A percentile compares a stretch with the other conserved stretches of the same genome.
Evolutionary conservation across 75 land plant species (phyloP).

Genomic region (Chamaecyparis obtusa): DNA sequence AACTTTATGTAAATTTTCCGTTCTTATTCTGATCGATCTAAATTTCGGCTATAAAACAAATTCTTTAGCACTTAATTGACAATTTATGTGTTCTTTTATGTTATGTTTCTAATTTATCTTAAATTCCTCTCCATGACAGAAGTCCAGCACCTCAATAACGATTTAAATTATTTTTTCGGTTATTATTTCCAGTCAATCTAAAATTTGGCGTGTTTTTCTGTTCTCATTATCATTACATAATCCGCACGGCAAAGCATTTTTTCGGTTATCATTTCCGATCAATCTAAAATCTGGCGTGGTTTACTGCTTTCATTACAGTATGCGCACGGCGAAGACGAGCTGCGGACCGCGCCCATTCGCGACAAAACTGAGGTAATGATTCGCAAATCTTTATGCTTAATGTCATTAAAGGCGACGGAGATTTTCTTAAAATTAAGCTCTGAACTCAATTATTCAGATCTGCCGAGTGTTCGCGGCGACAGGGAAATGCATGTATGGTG

Average conservation of each 20-base stretch:
- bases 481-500: too few species aligned
- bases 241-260: slow-evolving; percentile 25
- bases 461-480: too few species aligned
- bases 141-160: neutral
- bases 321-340: slow-evolving; percentile 34
- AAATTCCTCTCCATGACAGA: too few species aligned
- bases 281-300: neutral
- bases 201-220: neutral
- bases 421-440: too few species aligned
- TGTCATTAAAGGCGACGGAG: too few species aligned
- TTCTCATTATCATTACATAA: slow-evolving; percentile 19
- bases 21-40: neutral
- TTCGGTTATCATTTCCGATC: neutral
- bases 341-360: slow-evolving; percentile 28
- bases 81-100: neutral
- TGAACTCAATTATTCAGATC: too few species aligned
- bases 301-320: slow-evolving; percentile 16
- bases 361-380: slow-evolving; percentile 37
- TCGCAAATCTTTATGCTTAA: too few species aligned
- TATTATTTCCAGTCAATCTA: neutral
- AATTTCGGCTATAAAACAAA: neutral
- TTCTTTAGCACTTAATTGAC: too few species aligned
- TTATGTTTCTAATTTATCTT: neutral
- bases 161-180: neutral
- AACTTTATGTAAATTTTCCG: neutral